A percentile compares a stretch with the other conserved stretches of the same genome.
phyloP scores from a whole-genome alignment of 805 yeast species.

The Candida germanica region DNA sequence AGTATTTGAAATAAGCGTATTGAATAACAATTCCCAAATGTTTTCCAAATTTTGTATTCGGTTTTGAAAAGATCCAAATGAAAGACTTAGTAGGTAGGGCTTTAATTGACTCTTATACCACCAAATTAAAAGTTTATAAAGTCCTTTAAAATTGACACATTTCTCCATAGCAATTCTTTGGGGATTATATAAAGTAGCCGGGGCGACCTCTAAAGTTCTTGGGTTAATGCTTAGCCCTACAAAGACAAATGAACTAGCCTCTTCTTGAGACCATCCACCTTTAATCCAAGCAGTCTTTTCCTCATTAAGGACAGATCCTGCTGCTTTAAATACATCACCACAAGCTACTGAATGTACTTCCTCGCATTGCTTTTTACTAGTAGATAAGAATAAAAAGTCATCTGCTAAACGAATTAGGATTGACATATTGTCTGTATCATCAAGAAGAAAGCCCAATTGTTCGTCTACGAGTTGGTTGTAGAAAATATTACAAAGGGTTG shows the following conservation, averaged over 20 bases:
- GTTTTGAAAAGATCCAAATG: slow-evolving; percentile 11
- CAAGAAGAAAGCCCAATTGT: slow-evolving; percentile 15
- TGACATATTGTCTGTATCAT: slow-evolving; percentile 21
- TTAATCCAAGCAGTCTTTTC: slow-evolving; percentile 23
- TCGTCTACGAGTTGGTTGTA: slow-evolving; percentile 59
- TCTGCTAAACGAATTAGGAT: slow-evolving; percentile 64
- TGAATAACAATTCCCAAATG: slow-evolving; percentile 6
- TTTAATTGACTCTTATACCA: slow-evolving; percentile 19
- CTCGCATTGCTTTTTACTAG: slow-evolving; percentile 24
- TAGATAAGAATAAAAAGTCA: slow-evolving; percentile 74
- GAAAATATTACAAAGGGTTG: slow-evolving; percentile 68
- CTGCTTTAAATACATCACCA: slow-evolving; percentile 19
- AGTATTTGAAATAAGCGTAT: neutral
- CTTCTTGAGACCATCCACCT: slow-evolving; percentile 4
- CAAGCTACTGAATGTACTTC: slow-evolving; percentile 16
- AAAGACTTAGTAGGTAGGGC: slow-evolving; percentile 14
- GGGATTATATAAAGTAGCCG: slow-evolving; percentile 7
- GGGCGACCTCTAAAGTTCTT: slow-evolving; percentile 1
- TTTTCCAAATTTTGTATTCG: slow-evolving; percentile 15
- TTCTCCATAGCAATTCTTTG: slow-evolving; percentile 6
- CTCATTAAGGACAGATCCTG: slow-evolving; percentile 36
- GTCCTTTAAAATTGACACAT: slow-evolving; percentile 6
- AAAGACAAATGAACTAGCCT: slow-evolving; percentile 15
- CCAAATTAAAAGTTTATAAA: slow-evolving; percentile 21
- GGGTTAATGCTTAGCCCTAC: slow-evolving; percentile 6